These are phyloP conservation scores for Phytophthora fragariaefolia DNA, from an alignment of 352 stramenopile genomes.

Conservation along the genomic window DNA sequence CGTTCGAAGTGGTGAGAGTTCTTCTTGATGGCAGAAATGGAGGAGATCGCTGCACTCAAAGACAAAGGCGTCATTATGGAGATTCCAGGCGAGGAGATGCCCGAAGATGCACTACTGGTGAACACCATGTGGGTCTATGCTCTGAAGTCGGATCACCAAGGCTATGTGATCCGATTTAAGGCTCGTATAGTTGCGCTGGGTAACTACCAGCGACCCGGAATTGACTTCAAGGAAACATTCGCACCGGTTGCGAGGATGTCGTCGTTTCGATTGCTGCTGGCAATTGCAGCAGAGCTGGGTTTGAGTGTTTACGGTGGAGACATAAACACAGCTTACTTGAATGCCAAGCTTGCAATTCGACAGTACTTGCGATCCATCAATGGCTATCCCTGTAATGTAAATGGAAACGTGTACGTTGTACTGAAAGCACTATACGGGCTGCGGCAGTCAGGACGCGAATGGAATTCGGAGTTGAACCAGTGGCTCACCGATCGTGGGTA, in stretches of 20 bases:
- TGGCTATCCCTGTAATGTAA: too few relatives aligned
- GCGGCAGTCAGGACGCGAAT: background rate
- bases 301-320: too few relatives aligned
- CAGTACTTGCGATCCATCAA: too few relatives aligned
- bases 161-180: background rate
- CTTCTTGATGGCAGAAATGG: constrained; percentile 5
- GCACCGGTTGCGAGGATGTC: too few relatives aligned
- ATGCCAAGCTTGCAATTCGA: too few relatives aligned
- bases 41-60: constrained; percentile 12
- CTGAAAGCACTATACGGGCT: constrained; percentile 2
- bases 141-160: background rate
- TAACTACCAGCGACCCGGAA: too few relatives aligned
- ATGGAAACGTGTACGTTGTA: constrained; percentile 6
- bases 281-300: too few relatives aligned
- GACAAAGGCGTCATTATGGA: constrained; percentile 6
- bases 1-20: constrained; percentile 15
- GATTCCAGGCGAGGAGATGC: constrained; percentile 2
- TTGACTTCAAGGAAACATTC: too few relatives aligned
- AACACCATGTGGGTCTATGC: background rate
- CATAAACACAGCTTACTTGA: too few relatives aligned
- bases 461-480: constrained; percentile 2
- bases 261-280: too few relatives aligned
- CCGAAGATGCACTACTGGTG: background rate
- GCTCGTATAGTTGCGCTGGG: too few relatives aligned
- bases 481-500: constrained; percentile 4